Base-by-base conservation (phyloP, 176 grass and related monocot genomes). In the Hordeum marinum region DNA sequence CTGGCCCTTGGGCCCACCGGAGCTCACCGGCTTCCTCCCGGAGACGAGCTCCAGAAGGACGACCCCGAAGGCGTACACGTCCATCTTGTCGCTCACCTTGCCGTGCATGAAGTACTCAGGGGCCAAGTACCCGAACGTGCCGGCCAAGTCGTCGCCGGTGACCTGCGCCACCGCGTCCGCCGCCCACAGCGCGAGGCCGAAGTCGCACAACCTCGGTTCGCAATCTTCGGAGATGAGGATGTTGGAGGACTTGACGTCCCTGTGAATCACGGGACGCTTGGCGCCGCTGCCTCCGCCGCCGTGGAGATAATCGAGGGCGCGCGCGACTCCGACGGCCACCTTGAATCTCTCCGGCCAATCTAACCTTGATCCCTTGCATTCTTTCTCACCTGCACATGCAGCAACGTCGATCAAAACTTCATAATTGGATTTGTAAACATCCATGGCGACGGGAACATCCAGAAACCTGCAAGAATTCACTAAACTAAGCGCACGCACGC, bases 81-180 rank as follows among this genome's bases (percentile, higher is more conserved):
- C 96, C 4, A 92, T 87, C 83, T 98, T 98, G 75, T 94, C 96
- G 57, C 89, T 94, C 26, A 98, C 88, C 82, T 95, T 98, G 15
- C 96, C 96, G 79, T 95, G 89, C 93, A 95, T 92, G 78, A 98
- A 98, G 87, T 94, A 98, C 75, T 98, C 96, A 10, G 96, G 96
- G 36, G 93, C 96, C 23, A 98, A 83, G 64, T 98, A 98, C 89
- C 96, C 96, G 39, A 98, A 98, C 14, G 93, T 98, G 10, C 96
- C 96, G 54, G 94, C 88, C 46, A 98, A 81, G 82, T 94, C 93
- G 29, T 90, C 83, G 78, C 75, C 94, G 52, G 86, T 68, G 78
- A 80, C 48, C 32, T 87, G 76, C 12, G 86, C 71, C 70, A 78
- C 71, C 31, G 83, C 76, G 68, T 89, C 85, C 6, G 82, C 91